Evolutionary conservation across 768 basidiomycete genomes (phyloP).

Genomic region (Gymnopilus dilepis): DNA sequence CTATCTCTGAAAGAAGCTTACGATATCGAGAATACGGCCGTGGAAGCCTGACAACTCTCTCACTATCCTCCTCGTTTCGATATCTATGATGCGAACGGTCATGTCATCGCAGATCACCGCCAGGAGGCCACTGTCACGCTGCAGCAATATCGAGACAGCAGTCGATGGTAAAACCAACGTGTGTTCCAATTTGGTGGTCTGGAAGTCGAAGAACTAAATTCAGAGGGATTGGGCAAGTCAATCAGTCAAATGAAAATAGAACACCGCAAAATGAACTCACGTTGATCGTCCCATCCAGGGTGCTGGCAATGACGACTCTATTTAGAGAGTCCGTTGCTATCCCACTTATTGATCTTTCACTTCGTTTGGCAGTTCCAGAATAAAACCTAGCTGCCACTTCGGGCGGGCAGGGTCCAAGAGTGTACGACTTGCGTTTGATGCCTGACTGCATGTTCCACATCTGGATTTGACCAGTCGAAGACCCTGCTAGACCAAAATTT

Average conservation of each 20-base stretch:
- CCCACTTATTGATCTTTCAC: constrained; percentile 73
- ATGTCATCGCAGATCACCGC: constrained; percentile 88
- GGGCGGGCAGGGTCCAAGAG: constrained; percentile 65
- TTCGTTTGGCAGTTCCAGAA: constrained; percentile 43
- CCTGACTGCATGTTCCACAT: constrained; percentile 99
- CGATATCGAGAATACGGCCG: constrained; percentile 88
- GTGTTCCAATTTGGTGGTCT: constrained; percentile 75
- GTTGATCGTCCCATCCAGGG: constrained; percentile 87
- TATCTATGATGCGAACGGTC: constrained; percentile 84
- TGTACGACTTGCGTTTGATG: constrained; percentile 78
- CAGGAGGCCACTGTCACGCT: constrained; percentile 85
- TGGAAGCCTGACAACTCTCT: constrained; percentile 87
- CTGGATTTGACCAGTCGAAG: constrained; percentile 76
- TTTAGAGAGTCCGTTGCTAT: constrained; percentile 89
- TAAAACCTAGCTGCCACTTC: constrained; percentile 53
- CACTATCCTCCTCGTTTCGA: constrained; percentile 87
- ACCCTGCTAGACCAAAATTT: constrained; percentile 90
- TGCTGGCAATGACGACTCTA: constrained; percentile 78
- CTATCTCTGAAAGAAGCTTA: constrained; percentile 41
- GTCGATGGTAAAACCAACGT: constrained; percentile 71
- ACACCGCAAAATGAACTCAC: constrained; percentile 50
- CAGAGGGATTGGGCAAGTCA: neutral
- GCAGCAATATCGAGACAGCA: constrained; percentile 72
- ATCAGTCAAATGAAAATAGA: constrained; percentile 12
- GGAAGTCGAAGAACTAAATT: constrained; percentile 95